These are phyloP conservation scores for Pseudoneurospora amorphoporcata DNA, from an alignment of 495 filamentous ascomycete species.

Conservation along the genomic window DNA sequence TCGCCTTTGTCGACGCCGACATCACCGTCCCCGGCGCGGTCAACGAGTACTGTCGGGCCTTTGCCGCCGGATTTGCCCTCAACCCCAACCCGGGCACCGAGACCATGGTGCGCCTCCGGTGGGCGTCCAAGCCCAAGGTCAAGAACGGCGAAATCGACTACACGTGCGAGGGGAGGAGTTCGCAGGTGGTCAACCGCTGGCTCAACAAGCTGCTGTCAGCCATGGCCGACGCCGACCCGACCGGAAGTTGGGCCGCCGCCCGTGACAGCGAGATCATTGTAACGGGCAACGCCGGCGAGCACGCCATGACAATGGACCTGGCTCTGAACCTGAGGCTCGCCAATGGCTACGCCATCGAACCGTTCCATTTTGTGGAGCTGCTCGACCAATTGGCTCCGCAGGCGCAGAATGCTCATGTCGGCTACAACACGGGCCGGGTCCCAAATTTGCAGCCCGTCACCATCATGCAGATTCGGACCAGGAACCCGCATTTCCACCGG, in stretches of 20 bases:
- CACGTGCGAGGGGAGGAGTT: conserved; percentile 16
- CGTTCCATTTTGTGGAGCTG: conserved; percentile 21
- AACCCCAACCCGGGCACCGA: conserved; percentile 3
- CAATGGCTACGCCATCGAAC: conserved; percentile 25
- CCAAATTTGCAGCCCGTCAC: conserved; percentile 1
- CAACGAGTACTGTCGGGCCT: conserved; percentile 20
- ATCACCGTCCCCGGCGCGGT: conserved; percentile 12
- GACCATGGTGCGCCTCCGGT: conserved; percentile 20
- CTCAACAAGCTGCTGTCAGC: conserved; percentile 14
- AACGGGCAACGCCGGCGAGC: conserved; percentile 25
- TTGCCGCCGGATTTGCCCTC: conserved; percentile 20
- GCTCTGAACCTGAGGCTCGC: conserved; percentile 16
- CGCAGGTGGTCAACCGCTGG: conserved; percentile 20
- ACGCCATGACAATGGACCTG: conserved; percentile 22
- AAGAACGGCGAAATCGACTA: conserved; percentile 6
- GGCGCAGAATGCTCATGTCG: neutral
- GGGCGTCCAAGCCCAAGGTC: conserved; percentile 22
- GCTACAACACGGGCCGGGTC: neutral
- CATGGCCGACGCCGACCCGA: neutral
- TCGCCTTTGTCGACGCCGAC: conserved; percentile 26
- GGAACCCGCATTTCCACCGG: conserved; percentile 19
- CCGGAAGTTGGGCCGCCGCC: neutral
- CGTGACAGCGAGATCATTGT: conserved; percentile 4
- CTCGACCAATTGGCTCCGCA: neutral
- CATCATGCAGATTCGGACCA: conserved; percentile 18